Evolutionary conservation across 1,284 basidiomycete species (phyloP).

Genomic region (Farysia itapuensis): DNA sequence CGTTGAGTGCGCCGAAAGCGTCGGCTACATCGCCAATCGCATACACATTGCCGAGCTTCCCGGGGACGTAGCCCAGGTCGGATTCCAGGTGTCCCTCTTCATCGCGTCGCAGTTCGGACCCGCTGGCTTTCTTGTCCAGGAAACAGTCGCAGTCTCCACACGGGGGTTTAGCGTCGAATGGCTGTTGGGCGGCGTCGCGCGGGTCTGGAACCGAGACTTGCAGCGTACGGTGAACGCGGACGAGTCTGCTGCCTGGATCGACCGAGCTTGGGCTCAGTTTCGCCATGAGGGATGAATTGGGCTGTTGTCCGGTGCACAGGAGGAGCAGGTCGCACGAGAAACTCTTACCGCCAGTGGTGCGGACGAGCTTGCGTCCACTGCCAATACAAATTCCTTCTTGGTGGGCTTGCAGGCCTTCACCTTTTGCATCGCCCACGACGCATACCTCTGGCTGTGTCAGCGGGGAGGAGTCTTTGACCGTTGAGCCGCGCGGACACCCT

Average conservation of each 20-base stretch:
- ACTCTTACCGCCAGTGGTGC: slow-evolving; percentile 53
- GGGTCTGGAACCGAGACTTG: slow-evolving; percentile 52
- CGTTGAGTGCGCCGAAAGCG: slow-evolving; percentile 58
- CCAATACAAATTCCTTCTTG: slow-evolving; percentile 42
- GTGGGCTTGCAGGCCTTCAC: slow-evolving; percentile 38
- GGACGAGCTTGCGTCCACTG: slow-evolving; percentile 42
- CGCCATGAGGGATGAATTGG: slow-evolving; percentile 55
- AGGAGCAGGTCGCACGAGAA: slow-evolving; percentile 55
- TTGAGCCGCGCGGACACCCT: slow-evolving; percentile 53
- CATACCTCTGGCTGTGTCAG: slow-evolving; percentile 15
- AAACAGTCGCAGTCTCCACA: slow-evolving; percentile 60
- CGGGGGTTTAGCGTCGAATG: slow-evolving; percentile 45
- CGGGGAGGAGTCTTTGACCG: slow-evolving; percentile 17
- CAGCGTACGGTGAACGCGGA: slow-evolving; percentile 47
- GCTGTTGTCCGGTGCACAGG: slow-evolving; percentile 58
- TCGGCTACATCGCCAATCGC: slow-evolving; percentile 58
- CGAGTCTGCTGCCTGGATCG: slow-evolving; percentile 42
- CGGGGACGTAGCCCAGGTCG: slow-evolving; percentile 9
- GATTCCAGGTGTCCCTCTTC: slow-evolving; percentile 14
- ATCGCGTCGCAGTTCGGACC: slow-evolving; percentile 11
- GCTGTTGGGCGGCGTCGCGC: slow-evolving; percentile 41
- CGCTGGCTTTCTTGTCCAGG: slow-evolving; percentile 51
- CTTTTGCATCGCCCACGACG: slow-evolving; percentile 33
- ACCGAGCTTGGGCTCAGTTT: slow-evolving; percentile 49
- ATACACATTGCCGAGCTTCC: slow-evolving; percentile 46